Base-by-base conservation (phyloP, 306 rosid species). In the Alnus rubra region DNA sequence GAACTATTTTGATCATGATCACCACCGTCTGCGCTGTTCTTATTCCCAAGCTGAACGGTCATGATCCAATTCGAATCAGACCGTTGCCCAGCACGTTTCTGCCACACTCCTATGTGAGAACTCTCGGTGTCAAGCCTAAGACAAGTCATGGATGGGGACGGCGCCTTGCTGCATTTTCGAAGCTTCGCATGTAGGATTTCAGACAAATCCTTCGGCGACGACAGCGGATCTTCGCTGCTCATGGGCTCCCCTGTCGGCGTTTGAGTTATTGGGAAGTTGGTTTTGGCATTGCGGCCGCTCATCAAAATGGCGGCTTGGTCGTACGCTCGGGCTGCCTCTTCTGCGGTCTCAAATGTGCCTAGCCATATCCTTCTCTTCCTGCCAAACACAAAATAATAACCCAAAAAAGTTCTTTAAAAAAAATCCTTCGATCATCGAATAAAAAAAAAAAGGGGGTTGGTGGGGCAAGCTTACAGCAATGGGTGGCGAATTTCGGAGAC, bases 91-190 rank as follows among this genome's bases (percentile, higher is more conserved):
- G 92, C 94, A 0, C 93, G 90, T 65, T 92, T 94, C 19, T 92
- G 97, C 98, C 98, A 94, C 37, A 94, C 93, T 7, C 98, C 98
- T 18, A 94, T 89, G 52, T 87, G 92, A 53, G 94, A 92, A 71
- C 80, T 94, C 82, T 94, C 97, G 0, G 93, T 89, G 90, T 94
- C 97, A 5, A 94, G 91, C 85, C 98, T 87, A 83, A 94, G 79
- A 75, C 98, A 94, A 0, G 97, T 94, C 97, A 94, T 85, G n/a
- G 97, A 89, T 4, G 97, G 91, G 1, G 98, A 88, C 0, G 94
- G 91, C 3, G 76, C 67, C 69, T 92, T 94, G 60, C 93, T 79
- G 35, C 92, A 89, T 88, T 88, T 94, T 23, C 93, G 79, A 14
- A 94, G 97, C 90, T 94, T 94, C 0, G 97, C 92, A 8, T 86